These are phyloP conservation scores for Chaetomiaceae sp. DNA, from an alignment of 2,329 filamentous ascomycete genomes.

Conservation along the genomic window DNA sequence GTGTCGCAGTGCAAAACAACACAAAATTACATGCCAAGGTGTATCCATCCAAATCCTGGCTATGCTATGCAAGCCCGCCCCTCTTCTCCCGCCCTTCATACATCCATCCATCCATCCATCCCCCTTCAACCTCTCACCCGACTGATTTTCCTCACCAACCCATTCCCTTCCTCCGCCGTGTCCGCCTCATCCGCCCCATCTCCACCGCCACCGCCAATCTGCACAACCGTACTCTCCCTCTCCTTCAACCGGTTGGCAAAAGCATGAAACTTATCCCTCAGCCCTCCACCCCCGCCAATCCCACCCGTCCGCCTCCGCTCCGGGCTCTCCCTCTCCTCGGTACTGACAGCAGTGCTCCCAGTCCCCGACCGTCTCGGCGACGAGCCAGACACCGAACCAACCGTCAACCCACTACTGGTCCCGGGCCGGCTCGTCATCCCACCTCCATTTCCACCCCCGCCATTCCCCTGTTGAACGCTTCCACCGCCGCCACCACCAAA, in stretches of 20 bases:
- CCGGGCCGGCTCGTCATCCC: slow-evolving; percentile 14
- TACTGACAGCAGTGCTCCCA: slow-evolving; percentile 8
- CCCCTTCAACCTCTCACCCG: slow-evolving; percentile 7
- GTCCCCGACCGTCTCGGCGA: background rate
- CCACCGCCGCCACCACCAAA: slow-evolving; percentile 16
- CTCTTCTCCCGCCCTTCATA: too few relatives aligned
- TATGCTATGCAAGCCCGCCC: too few relatives aligned
- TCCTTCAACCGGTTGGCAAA: slow-evolving; percentile 28
- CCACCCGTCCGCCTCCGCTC: slow-evolving; percentile 28
- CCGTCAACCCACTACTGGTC: slow-evolving; percentile 17
- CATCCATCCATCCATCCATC: too few relatives aligned
- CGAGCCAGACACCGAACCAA: background rate
- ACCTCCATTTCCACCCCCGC: background rate
- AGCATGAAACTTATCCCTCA: slow-evolving; percentile 37
- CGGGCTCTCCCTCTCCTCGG: slow-evolving; percentile 8
- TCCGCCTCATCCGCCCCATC: slow-evolving; percentile 22
- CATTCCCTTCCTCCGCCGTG: slow-evolving; percentile 24
- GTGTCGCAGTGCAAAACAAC: background rate
- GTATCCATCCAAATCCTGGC: too few relatives aligned
- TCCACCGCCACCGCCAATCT: slow-evolving; percentile 23
- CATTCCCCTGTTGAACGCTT: background rate
- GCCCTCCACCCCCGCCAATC: slow-evolving; percentile 29
- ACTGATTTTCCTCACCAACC: slow-evolving; percentile 17
- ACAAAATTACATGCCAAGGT: background rate
- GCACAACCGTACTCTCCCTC: slow-evolving; percentile 25